phyloP scores from a whole-genome alignment of 305 asterid genomes.

The Fraxinus sp. region DNA sequence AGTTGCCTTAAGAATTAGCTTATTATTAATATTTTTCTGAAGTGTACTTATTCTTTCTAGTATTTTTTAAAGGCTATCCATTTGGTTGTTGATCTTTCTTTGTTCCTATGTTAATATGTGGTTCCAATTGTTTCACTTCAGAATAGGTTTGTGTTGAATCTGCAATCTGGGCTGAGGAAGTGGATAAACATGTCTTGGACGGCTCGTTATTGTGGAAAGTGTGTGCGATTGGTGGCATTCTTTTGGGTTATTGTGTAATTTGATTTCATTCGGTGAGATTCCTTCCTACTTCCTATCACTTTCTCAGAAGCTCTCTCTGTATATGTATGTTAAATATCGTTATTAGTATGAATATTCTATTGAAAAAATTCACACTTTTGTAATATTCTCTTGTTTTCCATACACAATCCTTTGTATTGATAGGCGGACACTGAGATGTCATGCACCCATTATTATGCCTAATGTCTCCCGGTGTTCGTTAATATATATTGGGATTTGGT shows the following conservation, averaged over 20 bases:
- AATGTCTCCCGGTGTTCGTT: not conserved
- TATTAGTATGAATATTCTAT: not conserved
- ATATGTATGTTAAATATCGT: not conserved
- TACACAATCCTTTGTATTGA: not conserved
- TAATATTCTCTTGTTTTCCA: not conserved
- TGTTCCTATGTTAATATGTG: constrained; percentile 8
- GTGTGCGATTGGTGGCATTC: constrained; percentile 60
- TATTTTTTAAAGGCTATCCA: not conserved
- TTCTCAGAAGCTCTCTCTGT: not conserved
- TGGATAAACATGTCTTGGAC: constrained; percentile 73
- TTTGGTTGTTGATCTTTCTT: not conserved
- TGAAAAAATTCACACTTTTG: not conserved
- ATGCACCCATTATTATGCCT: not conserved
- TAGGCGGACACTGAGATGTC: not conserved
- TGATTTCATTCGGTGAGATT: constrained; percentile 48
- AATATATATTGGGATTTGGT: not conserved
- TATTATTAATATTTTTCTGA: not conserved
- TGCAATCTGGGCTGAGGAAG: constrained; percentile 37
- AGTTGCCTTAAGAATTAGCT: not conserved
- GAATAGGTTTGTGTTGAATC: constrained; percentile 26
- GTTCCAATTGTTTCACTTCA: constrained; percentile 13
- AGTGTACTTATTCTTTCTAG: not conserved
- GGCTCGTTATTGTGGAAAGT: constrained; percentile 55
- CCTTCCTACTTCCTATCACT: not conserved
- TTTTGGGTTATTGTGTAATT: constrained; percentile 69